Conservation (phyloP, 768 basidiomycete genomes). For the Megacollybia marginata region DNA sequence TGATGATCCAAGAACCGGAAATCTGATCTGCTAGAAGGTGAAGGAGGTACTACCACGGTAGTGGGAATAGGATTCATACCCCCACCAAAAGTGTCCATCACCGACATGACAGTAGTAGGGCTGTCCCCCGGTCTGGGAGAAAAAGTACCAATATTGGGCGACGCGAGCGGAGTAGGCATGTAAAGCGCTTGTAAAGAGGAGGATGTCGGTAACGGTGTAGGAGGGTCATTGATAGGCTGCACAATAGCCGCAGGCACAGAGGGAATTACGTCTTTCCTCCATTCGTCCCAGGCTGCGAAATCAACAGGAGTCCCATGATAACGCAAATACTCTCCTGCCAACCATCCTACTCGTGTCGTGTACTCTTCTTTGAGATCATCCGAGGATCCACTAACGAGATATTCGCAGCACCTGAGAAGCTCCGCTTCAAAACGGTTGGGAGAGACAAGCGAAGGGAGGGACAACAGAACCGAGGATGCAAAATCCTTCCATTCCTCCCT, state of each 20-base stretch:
- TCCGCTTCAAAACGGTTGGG: slow-evolving; percentile 60
- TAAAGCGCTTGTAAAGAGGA: slow-evolving; percentile 49
- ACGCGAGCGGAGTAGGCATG: slow-evolving; percentile 40
- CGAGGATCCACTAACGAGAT: slow-evolving; percentile 51
- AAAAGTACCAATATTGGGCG: slow-evolving; percentile 42
- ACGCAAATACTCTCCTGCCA: slow-evolving; percentile 57
- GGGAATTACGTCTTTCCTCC: slow-evolving; percentile 46
- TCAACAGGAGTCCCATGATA: slow-evolving; percentile 51
- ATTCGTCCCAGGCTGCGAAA: slow-evolving; percentile 46
- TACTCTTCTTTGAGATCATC: slow-evolving; percentile 31
- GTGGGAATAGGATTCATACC: slow-evolving; percentile 6
- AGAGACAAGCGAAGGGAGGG: slow-evolving; percentile 50
- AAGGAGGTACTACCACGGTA: slow-evolving; percentile 10
- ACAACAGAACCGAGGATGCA: slow-evolving; percentile 52
- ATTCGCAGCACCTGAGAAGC: slow-evolving; percentile 57
- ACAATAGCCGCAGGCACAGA: slow-evolving; percentile 22
- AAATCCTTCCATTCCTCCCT: slow-evolving; percentile 52
- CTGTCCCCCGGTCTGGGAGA: slow-evolving; percentile 45
- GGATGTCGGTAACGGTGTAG: slow-evolving; percentile 34
- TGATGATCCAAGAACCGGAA: slow-evolving; percentile 15
- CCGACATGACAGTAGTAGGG: slow-evolving; percentile 26
- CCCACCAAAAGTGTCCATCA: slow-evolving; percentile 36
- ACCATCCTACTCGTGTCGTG: slow-evolving; percentile 49
- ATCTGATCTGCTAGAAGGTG: slow-evolving; percentile 15
- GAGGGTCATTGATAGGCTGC: slow-evolving; percentile 21